These are phyloP conservation scores for Wickerhamia fluorescens DNA, from an alignment of 805 yeast species.

Conservation along the genomic window DNA sequence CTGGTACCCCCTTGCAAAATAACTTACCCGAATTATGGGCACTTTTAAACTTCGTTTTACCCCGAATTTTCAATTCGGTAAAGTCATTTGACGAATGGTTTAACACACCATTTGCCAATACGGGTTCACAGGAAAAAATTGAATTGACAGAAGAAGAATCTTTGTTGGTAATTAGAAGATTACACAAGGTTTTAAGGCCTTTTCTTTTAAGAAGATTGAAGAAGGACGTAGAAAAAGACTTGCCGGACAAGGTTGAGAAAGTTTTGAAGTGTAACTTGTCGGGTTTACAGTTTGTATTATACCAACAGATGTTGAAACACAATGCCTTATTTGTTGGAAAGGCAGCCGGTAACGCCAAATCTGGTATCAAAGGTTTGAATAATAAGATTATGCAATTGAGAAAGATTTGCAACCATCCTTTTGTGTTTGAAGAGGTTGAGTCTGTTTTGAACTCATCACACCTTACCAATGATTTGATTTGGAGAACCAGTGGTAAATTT, in stretches of 20 bases:
- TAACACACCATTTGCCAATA: slow-evolving; percentile 80
- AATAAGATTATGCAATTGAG: slow-evolving; percentile 81
- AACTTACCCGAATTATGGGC: slow-evolving; percentile 87
- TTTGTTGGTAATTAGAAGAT: slow-evolving; percentile 71
- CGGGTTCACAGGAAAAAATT: slow-evolving; percentile 75
- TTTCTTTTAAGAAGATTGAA: slow-evolving; percentile 77
- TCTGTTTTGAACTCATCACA: slow-evolving; percentile 56
- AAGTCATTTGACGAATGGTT: slow-evolving; percentile 88
- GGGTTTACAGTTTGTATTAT: slow-evolving; percentile 61
- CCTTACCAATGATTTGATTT: slow-evolving; percentile 58
- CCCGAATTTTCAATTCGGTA: slow-evolving; percentile 78
- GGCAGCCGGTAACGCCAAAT: slow-evolving; percentile 50
- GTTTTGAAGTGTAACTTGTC: slow-evolving; percentile 75
- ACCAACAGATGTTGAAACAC: slow-evolving; percentile 71
- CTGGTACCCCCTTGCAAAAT: slow-evolving; percentile 86
- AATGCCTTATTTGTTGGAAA: slow-evolving; percentile 60
- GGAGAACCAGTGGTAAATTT: slow-evolving; percentile 77
- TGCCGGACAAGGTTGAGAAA: slow-evolving; percentile 79
- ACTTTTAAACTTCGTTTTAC: slow-evolving; percentile 70
- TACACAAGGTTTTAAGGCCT: slow-evolving; percentile 81
- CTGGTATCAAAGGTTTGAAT: slow-evolving; percentile 71
- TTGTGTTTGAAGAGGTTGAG: slow-evolving; percentile 79
- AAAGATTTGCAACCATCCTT: slow-evolving; percentile 83
- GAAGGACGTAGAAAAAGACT: slow-evolving; percentile 80
- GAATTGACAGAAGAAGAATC: slow-evolving; percentile 85